phyloP scores from a whole-genome alignment of 1,139 yeast species.

The Pneumocystis murina region DNA sequence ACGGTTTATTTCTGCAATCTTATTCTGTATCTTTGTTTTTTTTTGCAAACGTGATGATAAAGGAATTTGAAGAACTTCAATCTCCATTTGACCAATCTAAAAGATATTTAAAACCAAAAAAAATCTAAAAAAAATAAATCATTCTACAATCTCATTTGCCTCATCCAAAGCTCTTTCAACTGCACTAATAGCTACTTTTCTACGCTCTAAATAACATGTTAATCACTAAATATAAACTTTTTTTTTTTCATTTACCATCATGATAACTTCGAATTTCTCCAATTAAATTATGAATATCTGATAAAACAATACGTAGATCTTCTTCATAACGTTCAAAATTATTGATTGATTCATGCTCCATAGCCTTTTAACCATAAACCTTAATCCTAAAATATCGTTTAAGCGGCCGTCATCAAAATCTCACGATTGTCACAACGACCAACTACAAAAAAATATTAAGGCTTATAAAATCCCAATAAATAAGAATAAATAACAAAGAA shows the following conservation, averaged over 20 bases:
- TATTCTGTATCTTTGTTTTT: constrained; percentile 58
- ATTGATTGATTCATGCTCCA: background rate
- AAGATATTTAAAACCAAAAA: background rate
- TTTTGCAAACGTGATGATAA: constrained; percentile 51
- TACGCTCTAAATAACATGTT: constrained; percentile 24
- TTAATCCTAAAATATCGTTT: background rate
- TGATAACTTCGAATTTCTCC: background rate
- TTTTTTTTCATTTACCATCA: background rate
- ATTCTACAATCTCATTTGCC: constrained; percentile 46
- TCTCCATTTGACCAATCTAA: constrained; percentile 40
- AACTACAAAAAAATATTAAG: background rate
- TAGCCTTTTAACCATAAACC: no score
- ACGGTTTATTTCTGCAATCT: constrained; percentile 26
- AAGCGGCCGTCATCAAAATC: background rate
- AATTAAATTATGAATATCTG: background rate
- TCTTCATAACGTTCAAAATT: background rate
- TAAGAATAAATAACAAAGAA: background rate
- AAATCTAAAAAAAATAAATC: background rate
- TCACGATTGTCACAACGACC: no score
- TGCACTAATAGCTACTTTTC: constrained; percentile 40
- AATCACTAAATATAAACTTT: background rate
- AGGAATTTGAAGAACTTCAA: constrained; percentile 70
- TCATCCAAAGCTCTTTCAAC: constrained; percentile 62
- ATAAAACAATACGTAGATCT: background rate
- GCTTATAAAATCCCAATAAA: background rate